Conservation (phyloP, 1,139 yeast species). For the Saccharomyces hybrid region DNA sequence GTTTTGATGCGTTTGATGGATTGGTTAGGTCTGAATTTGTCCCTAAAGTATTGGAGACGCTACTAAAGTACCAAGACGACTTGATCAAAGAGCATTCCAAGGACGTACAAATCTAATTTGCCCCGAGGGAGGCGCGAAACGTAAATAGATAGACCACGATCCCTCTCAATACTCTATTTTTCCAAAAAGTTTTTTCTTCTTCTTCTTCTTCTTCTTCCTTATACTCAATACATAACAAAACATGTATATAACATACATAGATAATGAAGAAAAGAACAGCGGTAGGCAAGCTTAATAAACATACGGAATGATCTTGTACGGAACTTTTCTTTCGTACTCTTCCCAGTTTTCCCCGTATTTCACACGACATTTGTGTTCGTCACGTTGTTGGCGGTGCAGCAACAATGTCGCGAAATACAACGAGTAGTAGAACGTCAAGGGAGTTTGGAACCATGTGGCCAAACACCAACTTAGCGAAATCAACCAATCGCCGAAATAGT, state of each 20-base stretch:
- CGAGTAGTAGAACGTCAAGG: slow-evolving; percentile 81
- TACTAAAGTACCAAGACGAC: slow-evolving; percentile 54
- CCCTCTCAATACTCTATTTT: not conserved
- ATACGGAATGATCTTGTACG: slow-evolving; percentile 85
- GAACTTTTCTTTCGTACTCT: slow-evolving; percentile 71
- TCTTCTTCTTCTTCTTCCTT: not conserved
- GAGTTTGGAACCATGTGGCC: slow-evolving; percentile 76
- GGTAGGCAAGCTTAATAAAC: slow-evolving; percentile 44
- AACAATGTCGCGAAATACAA: slow-evolving; percentile 74
- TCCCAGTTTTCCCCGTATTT: slow-evolving; percentile 87
- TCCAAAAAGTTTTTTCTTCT: not conserved
- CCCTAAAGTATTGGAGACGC: slow-evolving; percentile 44
- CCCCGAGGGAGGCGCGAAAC: not conserved
- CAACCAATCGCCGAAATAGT: slow-evolving; percentile 93
- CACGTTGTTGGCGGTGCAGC: slow-evolving; percentile 83
- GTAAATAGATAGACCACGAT: not conserved
- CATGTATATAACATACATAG: not conserved
- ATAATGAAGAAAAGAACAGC: slow-evolving; percentile 2
- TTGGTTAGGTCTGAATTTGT: slow-evolving; percentile 42
- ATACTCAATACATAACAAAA: not conserved
- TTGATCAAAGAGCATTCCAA: slow-evolving; percentile 53
- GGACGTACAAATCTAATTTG: slow-evolving; percentile 44
- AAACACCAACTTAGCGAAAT: slow-evolving; percentile 90
- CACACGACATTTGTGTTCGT: slow-evolving; percentile 79
- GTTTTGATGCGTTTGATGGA: slow-evolving; percentile 35